These are phyloP conservation scores for Chlamydomonas sphaeroides DNA, from an alignment of 139 green algal genomes.

Conservation along the genomic window DNA sequence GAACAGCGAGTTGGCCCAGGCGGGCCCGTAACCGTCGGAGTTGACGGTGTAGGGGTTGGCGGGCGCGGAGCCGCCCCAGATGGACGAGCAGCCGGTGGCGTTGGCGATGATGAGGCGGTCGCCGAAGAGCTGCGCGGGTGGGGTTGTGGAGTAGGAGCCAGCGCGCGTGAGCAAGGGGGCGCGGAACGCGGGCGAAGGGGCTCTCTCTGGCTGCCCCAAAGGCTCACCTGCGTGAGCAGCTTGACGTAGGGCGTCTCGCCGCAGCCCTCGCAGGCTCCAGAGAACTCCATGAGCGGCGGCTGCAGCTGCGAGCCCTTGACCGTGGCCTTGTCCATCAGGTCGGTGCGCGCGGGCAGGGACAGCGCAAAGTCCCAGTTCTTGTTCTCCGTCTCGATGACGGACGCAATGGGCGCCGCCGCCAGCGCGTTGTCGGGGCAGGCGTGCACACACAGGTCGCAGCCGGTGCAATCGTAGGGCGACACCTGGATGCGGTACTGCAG, in stretches of 20 bases:
- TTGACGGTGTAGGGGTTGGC: conserved; percentile 70
- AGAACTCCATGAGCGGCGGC: conserved; percentile 68
- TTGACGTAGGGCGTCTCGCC: conserved; percentile 64
- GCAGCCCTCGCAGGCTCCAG: conserved; percentile 67
- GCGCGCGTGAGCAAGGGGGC: too few species aligned
- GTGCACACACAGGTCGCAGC: conserved; percentile 70
- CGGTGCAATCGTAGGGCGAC: conserved; percentile 70
- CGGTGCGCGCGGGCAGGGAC: conserved; percentile 28
- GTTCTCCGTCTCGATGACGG: conserved; percentile 48
- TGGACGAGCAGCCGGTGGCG: conserved; percentile 67
- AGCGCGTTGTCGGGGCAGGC: conserved; percentile 68
- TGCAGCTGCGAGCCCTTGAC: conserved; percentile 67
- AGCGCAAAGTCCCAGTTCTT: conserved; percentile 59
- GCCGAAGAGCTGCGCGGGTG: conserved; percentile 58
- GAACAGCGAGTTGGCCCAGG: conserved; percentile 75
- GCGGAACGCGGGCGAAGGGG: too few species aligned
- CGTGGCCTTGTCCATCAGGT: conserved; percentile 60
- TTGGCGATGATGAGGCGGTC: conserved; percentile 69
- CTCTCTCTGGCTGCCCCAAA: too few species aligned
- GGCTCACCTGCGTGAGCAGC: conserved; percentile 45
- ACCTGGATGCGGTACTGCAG: conserved; percentile 73
- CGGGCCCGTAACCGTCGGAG: conserved; percentile 57
- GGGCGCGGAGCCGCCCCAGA: conserved; percentile 68
- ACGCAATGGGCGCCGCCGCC: conserved; percentile 38
- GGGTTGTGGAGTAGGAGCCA: too few species aligned